Conservation (phyloP, 768 basidiomycete genomes). For the Phanerochaete sordida region DNA sequence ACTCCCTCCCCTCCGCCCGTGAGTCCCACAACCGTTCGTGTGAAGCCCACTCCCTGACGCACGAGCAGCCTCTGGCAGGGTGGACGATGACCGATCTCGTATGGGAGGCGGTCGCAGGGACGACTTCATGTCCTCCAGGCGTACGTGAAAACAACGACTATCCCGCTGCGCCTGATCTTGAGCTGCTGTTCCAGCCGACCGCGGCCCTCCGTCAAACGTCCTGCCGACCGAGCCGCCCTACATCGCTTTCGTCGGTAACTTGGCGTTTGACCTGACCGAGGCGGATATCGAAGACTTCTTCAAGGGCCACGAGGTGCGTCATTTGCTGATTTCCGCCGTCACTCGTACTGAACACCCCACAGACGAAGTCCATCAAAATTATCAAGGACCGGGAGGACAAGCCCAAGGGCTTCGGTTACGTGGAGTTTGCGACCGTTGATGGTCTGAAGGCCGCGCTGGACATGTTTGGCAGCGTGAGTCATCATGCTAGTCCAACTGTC, state of each 20-base stretch:
- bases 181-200: slow-evolving; percentile 42
- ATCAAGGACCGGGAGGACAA: slow-evolving; percentile 92
- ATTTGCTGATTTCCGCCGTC: neutral
- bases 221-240: slow-evolving; percentile 92
- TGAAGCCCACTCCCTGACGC: slow-evolving; percentile 4
- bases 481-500: neutral
- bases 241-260: slow-evolving; percentile 95
- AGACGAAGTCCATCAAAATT: slow-evolving; percentile 87
- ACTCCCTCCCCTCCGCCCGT: slow-evolving; percentile 90
- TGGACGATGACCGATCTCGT: slow-evolving; percentile 58
- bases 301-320: slow-evolving; percentile 51
- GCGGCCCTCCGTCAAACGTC: slow-evolving; percentile 61
- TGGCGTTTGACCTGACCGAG: slow-evolving; percentile 90
- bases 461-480: slow-evolving; percentile 65
- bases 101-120: slow-evolving; percentile 55
- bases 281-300: slow-evolving; percentile 82
- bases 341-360: neutral
- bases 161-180: slow-evolving; percentile 1
- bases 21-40: slow-evolving; percentile 32
- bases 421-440: slow-evolving; percentile 89
- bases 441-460: slow-evolving; percentile 80
- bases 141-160: slow-evolving; percentile 38
- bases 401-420: slow-evolving; percentile 97
- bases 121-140: slow-evolving; percentile 59
- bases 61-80: slow-evolving; percentile 55